Evolutionary conservation across 208 protist genomes (phyloP).

Genomic region (Leishmania amazonensis): DNA sequence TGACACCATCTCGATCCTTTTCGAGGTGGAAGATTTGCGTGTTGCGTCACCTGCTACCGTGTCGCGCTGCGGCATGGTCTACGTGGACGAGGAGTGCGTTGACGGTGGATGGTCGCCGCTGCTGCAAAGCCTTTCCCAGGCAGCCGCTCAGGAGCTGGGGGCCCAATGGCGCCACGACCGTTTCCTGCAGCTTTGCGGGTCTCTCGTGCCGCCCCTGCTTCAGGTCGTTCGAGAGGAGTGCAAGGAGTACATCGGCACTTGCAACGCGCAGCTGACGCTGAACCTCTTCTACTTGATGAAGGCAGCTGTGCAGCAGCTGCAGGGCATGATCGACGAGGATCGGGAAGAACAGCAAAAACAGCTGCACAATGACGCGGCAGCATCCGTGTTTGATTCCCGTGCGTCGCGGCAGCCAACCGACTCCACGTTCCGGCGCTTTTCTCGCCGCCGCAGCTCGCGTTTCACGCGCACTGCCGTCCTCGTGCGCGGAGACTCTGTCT

Average conservation of each 20-base stretch:
- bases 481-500: slow-evolving; percentile 67
- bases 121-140: slow-evolving; percentile 52
- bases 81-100: slow-evolving; percentile 89
- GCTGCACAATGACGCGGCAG: slow-evolving; percentile 15
- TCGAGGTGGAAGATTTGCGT: slow-evolving; percentile 98
- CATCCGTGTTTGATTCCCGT: background rate
- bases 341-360: slow-evolving; percentile 32
- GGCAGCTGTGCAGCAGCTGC: slow-evolving; percentile 40
- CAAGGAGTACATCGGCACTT: slow-evolving; percentile 86
- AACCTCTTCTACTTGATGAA: slow-evolving; percentile 91
- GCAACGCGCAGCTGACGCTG: slow-evolving; percentile 85
- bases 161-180: slow-evolving; percentile 69
- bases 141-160: slow-evolving; percentile 43
- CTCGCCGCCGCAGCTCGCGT: slow-evolving; percentile 55
- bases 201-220: slow-evolving; percentile 64
- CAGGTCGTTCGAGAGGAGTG: slow-evolving; percentile 79
- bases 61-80: slow-evolving; percentile 98
- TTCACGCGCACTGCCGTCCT: slow-evolving; percentile 38
- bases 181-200: slow-evolving; percentile 77
- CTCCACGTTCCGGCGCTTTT: slow-evolving; percentile 24
- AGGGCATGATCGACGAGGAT: slow-evolving; percentile 37
- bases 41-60: slow-evolving; percentile 98
- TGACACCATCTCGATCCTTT: slow-evolving; percentile 93
- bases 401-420: background rate
- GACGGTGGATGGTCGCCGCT: slow-evolving; percentile 85